Evolutionary conservation across 2,329 filamentous ascomycete species (phyloP).

Genomic region (Sclerotinia subarctica): DNA sequence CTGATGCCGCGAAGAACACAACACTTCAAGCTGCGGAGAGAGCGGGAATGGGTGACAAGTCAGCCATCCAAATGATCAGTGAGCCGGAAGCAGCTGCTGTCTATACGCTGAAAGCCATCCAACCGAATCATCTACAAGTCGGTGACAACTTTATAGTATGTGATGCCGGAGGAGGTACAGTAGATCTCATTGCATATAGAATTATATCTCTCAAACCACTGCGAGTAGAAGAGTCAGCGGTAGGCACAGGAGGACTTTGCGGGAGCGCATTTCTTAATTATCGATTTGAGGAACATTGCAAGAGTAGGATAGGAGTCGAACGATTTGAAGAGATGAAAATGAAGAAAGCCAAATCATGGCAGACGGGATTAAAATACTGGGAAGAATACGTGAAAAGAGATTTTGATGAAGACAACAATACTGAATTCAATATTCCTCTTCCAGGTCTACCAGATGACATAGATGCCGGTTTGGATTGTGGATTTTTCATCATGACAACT

Average conservation of each 20-base stretch:
- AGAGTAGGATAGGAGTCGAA: slow-evolving; percentile 61
- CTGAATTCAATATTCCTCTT: slow-evolving; percentile 76
- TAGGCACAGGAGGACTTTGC: slow-evolving; percentile 74
- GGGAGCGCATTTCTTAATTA: slow-evolving; percentile 79
- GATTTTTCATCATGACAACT: slow-evolving; percentile 70
- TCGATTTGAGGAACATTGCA: slow-evolving; percentile 74
- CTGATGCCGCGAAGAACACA: slow-evolving; percentile 79
- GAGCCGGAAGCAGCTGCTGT: slow-evolving; percentile 79
- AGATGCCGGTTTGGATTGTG: slow-evolving; percentile 69
- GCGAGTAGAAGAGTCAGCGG: slow-evolving; percentile 72
- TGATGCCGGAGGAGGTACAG: slow-evolving; percentile 55
- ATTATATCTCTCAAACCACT: slow-evolving; percentile 71
- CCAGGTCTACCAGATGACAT: slow-evolving; percentile 74
- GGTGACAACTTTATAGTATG: slow-evolving; percentile 60
- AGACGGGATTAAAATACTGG: slow-evolving; percentile 74
- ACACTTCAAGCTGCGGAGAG: slow-evolving; percentile 74
- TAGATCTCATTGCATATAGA: slow-evolving; percentile 80
- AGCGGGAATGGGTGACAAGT: slow-evolving; percentile 70
- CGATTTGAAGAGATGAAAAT: slow-evolving; percentile 72
- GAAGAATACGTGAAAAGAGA: slow-evolving; percentile 84
- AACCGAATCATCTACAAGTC: slow-evolving; percentile 68
- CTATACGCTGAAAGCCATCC: slow-evolving; percentile 75
- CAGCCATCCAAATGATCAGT: slow-evolving; percentile 73
- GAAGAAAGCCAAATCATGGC: slow-evolving; percentile 77
- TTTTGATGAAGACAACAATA: slow-evolving; percentile 74